Base-by-base conservation (phyloP, 306 rosid species). In the Quercus cerris region DNA sequence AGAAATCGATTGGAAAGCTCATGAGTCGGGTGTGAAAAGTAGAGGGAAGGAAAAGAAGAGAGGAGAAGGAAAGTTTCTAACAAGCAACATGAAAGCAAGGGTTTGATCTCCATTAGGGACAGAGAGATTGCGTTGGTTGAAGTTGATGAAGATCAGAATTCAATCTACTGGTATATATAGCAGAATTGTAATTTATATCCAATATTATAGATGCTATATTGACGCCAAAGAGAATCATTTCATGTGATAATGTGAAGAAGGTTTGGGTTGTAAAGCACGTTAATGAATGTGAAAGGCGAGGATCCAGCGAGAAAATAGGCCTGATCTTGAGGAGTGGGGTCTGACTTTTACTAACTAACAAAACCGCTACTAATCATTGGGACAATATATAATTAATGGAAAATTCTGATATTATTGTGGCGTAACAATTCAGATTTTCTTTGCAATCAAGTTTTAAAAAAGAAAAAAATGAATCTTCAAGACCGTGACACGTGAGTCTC, bases 231-330 rank as follows among this genome's bases (percentile, higher is more conserved):
- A 38, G 78, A 79, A 83, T 75, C 71, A 54, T 70, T 75, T 71
- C 81, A 79, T 77, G 49, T 75, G 84, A 52, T 56, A 27, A 27
- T 44, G 81, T 25, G 15, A 7, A 66, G 27, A 30, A 49, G 14
- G 22, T 28, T 80, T 64, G 78, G 66, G 78, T 66, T 77, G 75
- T 82, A 62, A 71, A 77, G 13, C 79, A 74, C 63, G 75, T 14
- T 66, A 78, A 49, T 71, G 82, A 74, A 56, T 74, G 73, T 78
- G 81, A 54, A 41, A 75, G 51, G 71, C 61, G 70, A 63, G 70
- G 17, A 28, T 63, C 41, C 70, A 28, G 20, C 20, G 6, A 28
- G 41, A 5, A 33, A 63, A 1, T 27, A 6, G 20, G 30, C 46
- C 46, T 41, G 19, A 18, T 27, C 30, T 63, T 28, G 6, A 63